Conservation (phyloP, 805 yeast genomes). For the Wickerhamiella parazyma region DNA sequence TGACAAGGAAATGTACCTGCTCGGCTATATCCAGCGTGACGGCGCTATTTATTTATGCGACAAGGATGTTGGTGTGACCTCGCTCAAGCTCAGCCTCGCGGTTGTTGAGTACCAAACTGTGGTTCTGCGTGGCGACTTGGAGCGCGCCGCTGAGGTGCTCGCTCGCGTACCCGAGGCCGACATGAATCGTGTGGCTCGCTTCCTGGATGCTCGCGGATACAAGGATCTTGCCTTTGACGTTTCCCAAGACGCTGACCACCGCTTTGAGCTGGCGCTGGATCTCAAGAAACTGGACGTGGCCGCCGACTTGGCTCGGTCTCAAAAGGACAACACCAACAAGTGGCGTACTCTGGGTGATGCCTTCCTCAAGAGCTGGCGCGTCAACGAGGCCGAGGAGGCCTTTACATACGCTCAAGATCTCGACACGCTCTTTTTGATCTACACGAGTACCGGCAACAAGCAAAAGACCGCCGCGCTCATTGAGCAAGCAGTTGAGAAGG, state of each 20-base stretch:
- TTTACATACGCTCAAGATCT: conserved; percentile 69
- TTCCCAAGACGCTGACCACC: conserved; percentile 79
- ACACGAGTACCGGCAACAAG: conserved; percentile 67
- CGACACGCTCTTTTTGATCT: conserved; percentile 65
- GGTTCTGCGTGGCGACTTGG: conserved; percentile 87
- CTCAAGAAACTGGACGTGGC: conserved; percentile 66
- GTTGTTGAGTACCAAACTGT: conserved; percentile 93
- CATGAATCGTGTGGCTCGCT: conserved; percentile 69
- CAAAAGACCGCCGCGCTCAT: conserved; percentile 51
- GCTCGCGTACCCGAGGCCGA: conserved; percentile 47
- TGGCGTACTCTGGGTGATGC: conserved; percentile 91
- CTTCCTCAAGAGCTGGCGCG: conserved; percentile 64
- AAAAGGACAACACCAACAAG: conserved; percentile 31
- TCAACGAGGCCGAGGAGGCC: conserved; percentile 65
- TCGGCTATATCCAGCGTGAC: conserved; percentile 85
- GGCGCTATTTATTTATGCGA: conserved; percentile 83
- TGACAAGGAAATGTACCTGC: conserved; percentile 70
- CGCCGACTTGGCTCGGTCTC: conserved; percentile 38
- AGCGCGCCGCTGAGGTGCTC: conserved; percentile 49
- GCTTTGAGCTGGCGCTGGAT: conserved; percentile 74
- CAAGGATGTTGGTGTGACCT: conserved; percentile 69
- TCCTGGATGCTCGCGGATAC: conserved; percentile 86
- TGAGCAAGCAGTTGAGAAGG: conserved; percentile 48
- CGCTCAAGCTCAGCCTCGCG: conserved; percentile 69
- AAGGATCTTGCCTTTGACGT: conserved; percentile 69